Conservation (phyloP, 495 filamentous ascomycete species). For the Aspergillus saccharolyticus region DNA sequence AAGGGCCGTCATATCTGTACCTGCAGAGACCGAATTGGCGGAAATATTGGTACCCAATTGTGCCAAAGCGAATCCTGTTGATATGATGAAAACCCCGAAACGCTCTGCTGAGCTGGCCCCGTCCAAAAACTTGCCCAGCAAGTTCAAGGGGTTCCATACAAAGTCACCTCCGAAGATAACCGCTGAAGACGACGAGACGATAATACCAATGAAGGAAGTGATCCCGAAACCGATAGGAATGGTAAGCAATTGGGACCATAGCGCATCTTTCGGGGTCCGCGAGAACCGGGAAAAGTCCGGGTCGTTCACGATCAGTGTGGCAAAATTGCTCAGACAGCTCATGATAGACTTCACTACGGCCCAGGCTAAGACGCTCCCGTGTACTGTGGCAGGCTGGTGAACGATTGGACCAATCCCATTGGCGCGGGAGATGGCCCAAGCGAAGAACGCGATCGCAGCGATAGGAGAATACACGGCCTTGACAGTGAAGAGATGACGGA, state of each 20-base stretch:
- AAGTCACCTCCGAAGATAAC: slow-evolving; percentile 68
- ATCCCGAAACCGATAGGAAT: slow-evolving; percentile 84
- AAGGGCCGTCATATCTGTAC: slow-evolving; percentile 89
- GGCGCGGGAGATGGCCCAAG: slow-evolving; percentile 81
- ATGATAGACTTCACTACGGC: slow-evolving; percentile 78
- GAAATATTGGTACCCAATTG: slow-evolving; percentile 93
- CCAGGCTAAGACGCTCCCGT: slow-evolving; percentile 74
- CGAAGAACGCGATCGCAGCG: slow-evolving; percentile 83
- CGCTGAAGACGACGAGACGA: slow-evolving; percentile 79
- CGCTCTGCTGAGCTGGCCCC: slow-evolving; percentile 71
- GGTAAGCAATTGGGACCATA: slow-evolving; percentile 87
- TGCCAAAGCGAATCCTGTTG: slow-evolving; percentile 75
- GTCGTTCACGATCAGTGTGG: slow-evolving; percentile 72
- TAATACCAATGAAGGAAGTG: slow-evolving; percentile 90
- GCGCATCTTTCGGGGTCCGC: slow-evolving; percentile 67
- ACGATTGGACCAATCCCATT: slow-evolving; percentile 84
- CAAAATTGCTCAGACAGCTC: slow-evolving; percentile 89
- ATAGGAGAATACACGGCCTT: slow-evolving; percentile 82
- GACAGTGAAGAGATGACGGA: slow-evolving; percentile 83
- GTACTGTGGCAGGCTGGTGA: slow-evolving; percentile 56
- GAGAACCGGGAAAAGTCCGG: slow-evolving; percentile 91
- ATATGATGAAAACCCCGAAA: slow-evolving; percentile 85
- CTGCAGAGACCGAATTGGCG: slow-evolving; percentile 84
- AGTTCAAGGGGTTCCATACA: slow-evolving; percentile 82
- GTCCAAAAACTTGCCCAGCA: slow-evolving; percentile 68